Percentiles rank a stretch among this genome's conserved stretches.
Evolutionary conservation across 2,329 filamentous ascomycete species (phyloP).

Genomic region (Aquanectria penicillioides): DNA sequence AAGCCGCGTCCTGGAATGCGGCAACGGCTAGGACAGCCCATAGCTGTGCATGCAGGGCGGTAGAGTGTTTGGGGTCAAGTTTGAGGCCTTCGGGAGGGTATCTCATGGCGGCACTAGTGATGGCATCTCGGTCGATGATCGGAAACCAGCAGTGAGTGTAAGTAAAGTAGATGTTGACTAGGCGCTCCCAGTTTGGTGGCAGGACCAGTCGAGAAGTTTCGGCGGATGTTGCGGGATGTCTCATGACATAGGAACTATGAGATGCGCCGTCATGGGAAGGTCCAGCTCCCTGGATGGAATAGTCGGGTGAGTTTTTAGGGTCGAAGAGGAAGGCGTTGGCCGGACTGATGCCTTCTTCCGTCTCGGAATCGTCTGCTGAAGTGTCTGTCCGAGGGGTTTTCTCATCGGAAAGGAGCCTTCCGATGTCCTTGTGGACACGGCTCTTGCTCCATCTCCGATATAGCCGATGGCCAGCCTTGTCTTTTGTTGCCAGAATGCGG

Average conservation of each 20-base stretch:
- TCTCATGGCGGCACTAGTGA: conserved; percentile 59
- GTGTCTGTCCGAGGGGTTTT: conserved; percentile 45
- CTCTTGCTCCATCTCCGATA: conserved; percentile 72
- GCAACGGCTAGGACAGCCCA: conserved; percentile 70
- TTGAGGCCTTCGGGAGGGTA: conserved; percentile 51
- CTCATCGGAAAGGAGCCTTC: conserved; percentile 65
- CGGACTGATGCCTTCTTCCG: conserved; percentile 42
- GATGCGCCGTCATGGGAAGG: conserved; percentile 20
- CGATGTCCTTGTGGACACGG: conserved; percentile 69
- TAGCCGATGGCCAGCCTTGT: conserved; percentile 64
- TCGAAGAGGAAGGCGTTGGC: conserved; percentile 30
- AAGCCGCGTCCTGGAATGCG: conserved; percentile 60
- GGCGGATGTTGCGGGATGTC: conserved; percentile 3
- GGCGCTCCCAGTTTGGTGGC: conserved; percentile 64
- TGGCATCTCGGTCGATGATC: conserved; percentile 72
- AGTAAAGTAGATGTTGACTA: conserved; percentile 78
- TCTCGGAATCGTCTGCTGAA: conserved; percentile 47
- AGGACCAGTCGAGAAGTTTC: conserved; percentile 47
- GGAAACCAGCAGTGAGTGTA: conserved; percentile 83
- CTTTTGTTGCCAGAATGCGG: conserved; percentile 60
- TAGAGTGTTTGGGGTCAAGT: conserved; percentile 46
- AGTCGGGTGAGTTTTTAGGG: conserved; percentile 31
- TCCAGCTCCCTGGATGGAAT: conserved; percentile 27
- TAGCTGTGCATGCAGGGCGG: conserved; percentile 60
- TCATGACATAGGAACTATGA: conserved; percentile 15